Evolutionary conservation across 495 filamentous ascomycete genomes (phyloP), one percentile per base, ranked within the genome.

Genomic region (Penicillium soppii): DNA sequence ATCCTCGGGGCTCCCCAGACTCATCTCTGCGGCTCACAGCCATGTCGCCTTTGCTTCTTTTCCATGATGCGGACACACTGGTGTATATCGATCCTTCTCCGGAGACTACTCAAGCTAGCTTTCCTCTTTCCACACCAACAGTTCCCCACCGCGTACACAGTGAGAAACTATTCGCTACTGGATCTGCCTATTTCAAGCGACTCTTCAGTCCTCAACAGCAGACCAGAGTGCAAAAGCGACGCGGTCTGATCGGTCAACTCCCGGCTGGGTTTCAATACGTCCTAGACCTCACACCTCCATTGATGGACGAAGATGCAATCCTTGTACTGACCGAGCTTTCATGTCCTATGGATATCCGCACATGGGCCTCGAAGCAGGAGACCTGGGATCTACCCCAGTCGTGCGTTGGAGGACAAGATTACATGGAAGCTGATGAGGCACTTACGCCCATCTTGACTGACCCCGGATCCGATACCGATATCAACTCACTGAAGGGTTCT

Each of bases 261-360:
- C 73, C 73, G 0, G 36, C 50, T 0, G 70, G 70, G 1, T 66
- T 84, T 57, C 75, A 77, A 41, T 86, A 77, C 52, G 62, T 86
- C 13, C 56, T 88, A 46, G 85, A 88, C 53, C 71, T 87, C 15
- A 86, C 83, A 1, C 83, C 83, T 13, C 78, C 80, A 0, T 58
- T 57, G 1, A 71, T 81, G 43, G 84, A 83, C 4, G 77, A 85
- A 1, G 82, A 85, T 44, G 76, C 82, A 0, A 76, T 82, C 25
- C 74, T 80, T 10, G 66, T 80, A 46, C 68, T 83, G 33, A 79
- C 78, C 1, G 77, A 79, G 36, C 59, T 87, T 13, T 85, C 80
- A 38, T 80, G 85, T 45, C 76, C 83, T 0, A 66, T 66, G 20
- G 72, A 73, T 7, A 72, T 85, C 15, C 61, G 68, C 15, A 59